phyloP scores from a whole-genome alignment of 2,329 filamentous ascomycete species.

The Trichophyton benhamiae region DNA sequence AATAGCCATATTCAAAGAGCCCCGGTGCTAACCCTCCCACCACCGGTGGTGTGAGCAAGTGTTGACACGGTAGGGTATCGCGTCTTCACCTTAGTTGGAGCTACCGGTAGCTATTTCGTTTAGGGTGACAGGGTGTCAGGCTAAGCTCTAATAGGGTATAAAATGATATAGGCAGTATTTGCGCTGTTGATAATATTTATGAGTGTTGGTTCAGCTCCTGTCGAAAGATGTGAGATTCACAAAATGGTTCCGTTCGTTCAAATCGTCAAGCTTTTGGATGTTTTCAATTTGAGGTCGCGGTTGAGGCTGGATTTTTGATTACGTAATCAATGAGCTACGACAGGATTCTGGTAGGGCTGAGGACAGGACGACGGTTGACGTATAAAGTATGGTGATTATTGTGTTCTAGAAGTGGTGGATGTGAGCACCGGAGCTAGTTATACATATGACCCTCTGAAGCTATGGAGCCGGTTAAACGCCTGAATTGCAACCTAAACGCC shows the following conservation, averaged over 20 bases:
- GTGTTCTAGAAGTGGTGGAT: neutral
- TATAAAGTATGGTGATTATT: neutral
- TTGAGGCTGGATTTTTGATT: neutral
- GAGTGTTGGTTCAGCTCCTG: neutral
- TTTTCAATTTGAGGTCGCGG: neutral
- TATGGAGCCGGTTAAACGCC: neutral
- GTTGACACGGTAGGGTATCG: neutral
- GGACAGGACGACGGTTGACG: neutral
- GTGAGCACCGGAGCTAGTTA: neutral
- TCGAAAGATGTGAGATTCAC: neutral
- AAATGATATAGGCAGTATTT: neutral
- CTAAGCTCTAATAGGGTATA: too few relatives aligned
- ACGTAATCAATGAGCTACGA: neutral
- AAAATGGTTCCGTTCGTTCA: neutral
- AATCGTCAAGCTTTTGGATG: neutral
- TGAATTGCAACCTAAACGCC: neutral
- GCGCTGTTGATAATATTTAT: neutral
- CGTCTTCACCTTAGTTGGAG: neutral
- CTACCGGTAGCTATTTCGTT: neutral
- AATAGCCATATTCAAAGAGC: slow-evolving; percentile 30
- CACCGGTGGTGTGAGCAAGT: neutral
- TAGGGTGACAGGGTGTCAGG: neutral
- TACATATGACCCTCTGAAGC: neutral
- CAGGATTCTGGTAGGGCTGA: neutral
- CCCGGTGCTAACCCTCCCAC: neutral